These are phyloP conservation scores for Isochrysis galbana DNA, from an alignment of 78 protist species.

Conservation along the genomic window DNA sequence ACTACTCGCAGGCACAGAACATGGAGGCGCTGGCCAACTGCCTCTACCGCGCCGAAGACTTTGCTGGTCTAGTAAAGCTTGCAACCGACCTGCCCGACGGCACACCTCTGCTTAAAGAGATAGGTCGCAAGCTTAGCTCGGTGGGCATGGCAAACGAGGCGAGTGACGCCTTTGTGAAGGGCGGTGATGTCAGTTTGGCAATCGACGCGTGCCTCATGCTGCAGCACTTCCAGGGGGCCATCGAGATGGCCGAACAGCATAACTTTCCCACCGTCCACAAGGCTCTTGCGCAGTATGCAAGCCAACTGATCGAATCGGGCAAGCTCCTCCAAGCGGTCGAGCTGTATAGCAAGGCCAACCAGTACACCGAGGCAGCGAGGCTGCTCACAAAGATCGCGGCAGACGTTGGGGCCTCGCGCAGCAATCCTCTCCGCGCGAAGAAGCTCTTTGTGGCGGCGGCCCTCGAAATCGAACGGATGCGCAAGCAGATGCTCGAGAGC, in stretches of 20 bases:
- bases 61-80: constrained; percentile 7
- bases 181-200: not conserved
- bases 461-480: constrained; percentile 65
- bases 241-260: constrained; percentile 74
- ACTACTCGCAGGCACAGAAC: constrained; percentile 54
- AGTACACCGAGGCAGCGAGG: constrained; percentile 66
- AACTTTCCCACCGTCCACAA: constrained; percentile 40
- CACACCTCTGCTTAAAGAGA: not conserved
- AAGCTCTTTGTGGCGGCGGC: constrained; percentile 75
- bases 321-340: constrained; percentile 70
- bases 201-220: not conserved
- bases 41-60: constrained; percentile 57
- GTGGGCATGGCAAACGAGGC: constrained; percentile 75
- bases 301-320: constrained; percentile 54
- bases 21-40: constrained; percentile 32
- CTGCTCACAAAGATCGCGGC: constrained; percentile 31
- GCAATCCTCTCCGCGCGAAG: constrained; percentile 64
- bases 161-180: constrained; percentile 49
- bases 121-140: constrained; percentile 48
- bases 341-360: constrained; percentile 69
- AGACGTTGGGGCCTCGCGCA: not conserved
- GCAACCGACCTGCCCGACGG: constrained; percentile 29
- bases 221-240: constrained; percentile 66
- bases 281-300: constrained; percentile 64
- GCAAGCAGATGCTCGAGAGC: not conserved